A percentile compares a stretch with the other conserved stretches of the same genome.
Evolutionary conservation across 1,139 yeast genomes (phyloP).

Genomic region (Hanseniaspora uvarum): DNA sequence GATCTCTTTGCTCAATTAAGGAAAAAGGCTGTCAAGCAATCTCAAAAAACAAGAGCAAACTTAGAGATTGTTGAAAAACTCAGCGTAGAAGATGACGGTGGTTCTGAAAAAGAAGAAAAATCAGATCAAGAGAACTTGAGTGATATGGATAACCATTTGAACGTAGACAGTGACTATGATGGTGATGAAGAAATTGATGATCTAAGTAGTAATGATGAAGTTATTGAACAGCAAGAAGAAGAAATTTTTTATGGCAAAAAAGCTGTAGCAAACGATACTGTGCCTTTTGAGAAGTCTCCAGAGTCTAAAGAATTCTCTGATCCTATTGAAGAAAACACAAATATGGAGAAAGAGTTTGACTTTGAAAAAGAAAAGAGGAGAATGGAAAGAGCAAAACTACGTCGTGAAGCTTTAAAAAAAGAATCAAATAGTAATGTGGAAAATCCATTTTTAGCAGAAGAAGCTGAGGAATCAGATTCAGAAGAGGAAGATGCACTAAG

Average conservation of each 20-base stretch:
- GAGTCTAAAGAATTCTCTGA: neutral
- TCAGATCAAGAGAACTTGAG: neutral
- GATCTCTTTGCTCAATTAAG: slow-evolving; percentile 27
- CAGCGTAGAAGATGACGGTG: slow-evolving; percentile 34
- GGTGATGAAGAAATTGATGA: slow-evolving; percentile 14
- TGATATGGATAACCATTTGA: slow-evolving; percentile 19
- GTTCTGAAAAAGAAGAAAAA: slow-evolving; percentile 43
- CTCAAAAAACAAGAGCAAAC: slow-evolving; percentile 26
- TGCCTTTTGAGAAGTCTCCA: slow-evolving; percentile 4
- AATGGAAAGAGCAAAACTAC: slow-evolving; percentile 16
- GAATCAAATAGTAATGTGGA: slow-evolving; percentile 18
- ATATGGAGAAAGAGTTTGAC: too few species aligned
- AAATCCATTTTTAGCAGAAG: slow-evolving; percentile 23
- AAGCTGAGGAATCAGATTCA: slow-evolving; percentile 18
- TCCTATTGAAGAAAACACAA: neutral
- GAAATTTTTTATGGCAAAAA: slow-evolving; percentile 14
- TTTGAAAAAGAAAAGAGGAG: slow-evolving; percentile 10
- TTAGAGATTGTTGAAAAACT: slow-evolving; percentile 28
- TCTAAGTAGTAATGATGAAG: slow-evolving; percentile 3
- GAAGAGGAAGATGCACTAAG: slow-evolving; percentile 16
- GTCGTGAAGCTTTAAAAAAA: slow-evolving; percentile 18
- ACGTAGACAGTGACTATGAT: slow-evolving; percentile 28
- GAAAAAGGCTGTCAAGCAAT: slow-evolving; percentile 31
- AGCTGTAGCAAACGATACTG: slow-evolving; percentile 16
- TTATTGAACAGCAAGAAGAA: slow-evolving; percentile 11